These are phyloP conservation scores for Lophiostoma macrostomum DNA, from an alignment of 495 filamentous ascomycete species.

Conservation along the genomic window DNA sequence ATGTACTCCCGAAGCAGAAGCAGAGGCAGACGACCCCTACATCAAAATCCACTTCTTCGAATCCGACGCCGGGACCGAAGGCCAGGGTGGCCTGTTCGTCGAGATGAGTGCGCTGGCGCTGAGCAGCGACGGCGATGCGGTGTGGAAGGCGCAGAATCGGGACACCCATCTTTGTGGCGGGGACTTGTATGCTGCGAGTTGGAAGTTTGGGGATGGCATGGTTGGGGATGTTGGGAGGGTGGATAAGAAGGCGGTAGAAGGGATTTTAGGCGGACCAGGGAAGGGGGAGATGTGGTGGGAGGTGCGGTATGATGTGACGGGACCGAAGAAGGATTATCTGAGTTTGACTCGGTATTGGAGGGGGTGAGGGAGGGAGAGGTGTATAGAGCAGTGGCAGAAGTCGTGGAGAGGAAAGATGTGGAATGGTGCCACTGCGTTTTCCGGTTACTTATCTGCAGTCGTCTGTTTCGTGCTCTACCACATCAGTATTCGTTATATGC, in stretches of 20 bases:
- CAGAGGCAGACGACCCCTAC: not conserved
- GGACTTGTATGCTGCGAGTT: slow-evolving; percentile 31
- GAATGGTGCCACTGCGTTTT: too few species aligned
- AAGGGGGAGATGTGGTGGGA: slow-evolving; percentile 21
- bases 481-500: too few species aligned
- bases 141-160: slow-evolving; percentile 2
- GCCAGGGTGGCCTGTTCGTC: slow-evolving; percentile 16
- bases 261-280: too few species aligned
- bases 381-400: too few species aligned
- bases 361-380: not conserved
- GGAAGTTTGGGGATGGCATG: slow-evolving; percentile 23
- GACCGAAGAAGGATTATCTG: slow-evolving; percentile 32
- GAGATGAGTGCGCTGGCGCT: slow-evolving; percentile 8
- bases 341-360: slow-evolving; percentile 25
- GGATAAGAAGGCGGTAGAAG: not conserved
- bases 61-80: not conserved
- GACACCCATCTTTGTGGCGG: slow-evolving; percentile 26
- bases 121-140: not conserved
- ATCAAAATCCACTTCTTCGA: slow-evolving; percentile 24
- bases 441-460: too few species aligned
- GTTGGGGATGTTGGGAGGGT: not conserved
- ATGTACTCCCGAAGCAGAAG: not conserved
- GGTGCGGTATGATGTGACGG: slow-evolving; percentile 29
- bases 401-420: too few species aligned
- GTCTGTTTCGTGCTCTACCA: too few species aligned